Evolutionary conservation across 2,329 filamentous ascomycete genomes (phyloP).

Genomic region (Colletotrichum sp.): DNA sequence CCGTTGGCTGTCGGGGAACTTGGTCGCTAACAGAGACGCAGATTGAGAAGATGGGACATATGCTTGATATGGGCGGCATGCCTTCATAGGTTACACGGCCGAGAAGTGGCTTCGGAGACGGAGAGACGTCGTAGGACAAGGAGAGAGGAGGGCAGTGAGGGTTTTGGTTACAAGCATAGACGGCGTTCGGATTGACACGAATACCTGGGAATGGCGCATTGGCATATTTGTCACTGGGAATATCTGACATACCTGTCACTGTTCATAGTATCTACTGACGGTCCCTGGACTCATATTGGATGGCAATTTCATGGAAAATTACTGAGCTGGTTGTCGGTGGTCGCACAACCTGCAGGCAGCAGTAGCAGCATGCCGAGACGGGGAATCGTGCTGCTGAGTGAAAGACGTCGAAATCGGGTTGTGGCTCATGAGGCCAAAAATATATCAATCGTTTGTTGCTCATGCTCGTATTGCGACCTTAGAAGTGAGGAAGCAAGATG

Average conservation of each 20-base stretch:
- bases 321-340: neutral
- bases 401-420: neutral
- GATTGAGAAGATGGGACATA: constrained; percentile 90
- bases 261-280: neutral
- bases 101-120: neutral
- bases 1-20: neutral
- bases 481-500: neutral
- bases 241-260: neutral
- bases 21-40: constrained; percentile 33
- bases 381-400: neutral
- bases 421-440: neutral
- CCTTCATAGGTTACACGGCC: neutral
- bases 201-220: constrained; percentile 17
- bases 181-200: constrained; percentile 17
- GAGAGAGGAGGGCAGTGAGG: neutral
- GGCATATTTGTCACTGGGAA: constrained; percentile 7
- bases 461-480: neutral
- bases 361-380: neutral
- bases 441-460: neutral
- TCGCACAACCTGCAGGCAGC: neutral
- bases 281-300: neutral
- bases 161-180: constrained; percentile 12
- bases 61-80: constrained; percentile 62
- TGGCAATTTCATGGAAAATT: constrained; percentile 4
- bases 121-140: neutral